Percentiles rank a stretch among this genome's conserved stretches.
Conservation (phyloP, 495 filamentous ascomycete species). For the Aspergillus egyptiacus region DNA sequence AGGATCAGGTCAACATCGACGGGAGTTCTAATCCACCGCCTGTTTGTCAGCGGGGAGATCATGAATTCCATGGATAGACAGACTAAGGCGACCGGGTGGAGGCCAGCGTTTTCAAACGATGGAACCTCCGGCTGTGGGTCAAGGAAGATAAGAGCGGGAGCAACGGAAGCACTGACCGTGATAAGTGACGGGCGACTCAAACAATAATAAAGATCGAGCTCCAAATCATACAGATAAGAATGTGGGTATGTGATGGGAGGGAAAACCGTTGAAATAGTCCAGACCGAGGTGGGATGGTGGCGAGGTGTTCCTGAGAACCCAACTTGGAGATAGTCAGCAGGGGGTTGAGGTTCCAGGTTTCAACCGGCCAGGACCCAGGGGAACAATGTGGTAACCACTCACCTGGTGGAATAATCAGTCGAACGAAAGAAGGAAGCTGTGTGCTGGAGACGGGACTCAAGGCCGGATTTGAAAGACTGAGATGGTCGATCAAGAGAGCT, state of each 20-base stretch:
- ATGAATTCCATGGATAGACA: background rate
- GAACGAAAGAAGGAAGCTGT: slow-evolving; percentile 9
- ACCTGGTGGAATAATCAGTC: background rate
- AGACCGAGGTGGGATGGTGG: slow-evolving; percentile 14
- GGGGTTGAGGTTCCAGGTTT: slow-evolving; percentile 13
- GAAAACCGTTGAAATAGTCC: background rate
- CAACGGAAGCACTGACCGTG: background rate
- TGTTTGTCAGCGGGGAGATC: slow-evolving; percentile 5
- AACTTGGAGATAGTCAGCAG: slow-evolving; percentile 19
- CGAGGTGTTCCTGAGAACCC: slow-evolving; percentile 21
- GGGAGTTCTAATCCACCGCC: slow-evolving; percentile 5
- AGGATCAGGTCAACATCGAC: slow-evolving; percentile 10
- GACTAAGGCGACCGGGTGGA: background rate
- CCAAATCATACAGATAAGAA: background rate
- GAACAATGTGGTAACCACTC: background rate
- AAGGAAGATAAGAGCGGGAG: background rate
- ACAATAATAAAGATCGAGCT: background rate
- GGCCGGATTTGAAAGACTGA: background rate
- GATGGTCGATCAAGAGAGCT: slow-evolving; percentile 8
- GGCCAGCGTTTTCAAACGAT: background rate
- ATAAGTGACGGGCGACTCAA: background rate
- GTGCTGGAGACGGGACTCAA: slow-evolving; percentile 7
- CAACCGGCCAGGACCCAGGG: slow-evolving; percentile 9
- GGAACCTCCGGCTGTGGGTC: background rate
- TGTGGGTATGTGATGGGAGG: background rate